Percentiles rank a stretch among this genome's conserved stretches.
Conservation (phyloP, 306 rosid genomes). For the Corylus americana region DNA sequence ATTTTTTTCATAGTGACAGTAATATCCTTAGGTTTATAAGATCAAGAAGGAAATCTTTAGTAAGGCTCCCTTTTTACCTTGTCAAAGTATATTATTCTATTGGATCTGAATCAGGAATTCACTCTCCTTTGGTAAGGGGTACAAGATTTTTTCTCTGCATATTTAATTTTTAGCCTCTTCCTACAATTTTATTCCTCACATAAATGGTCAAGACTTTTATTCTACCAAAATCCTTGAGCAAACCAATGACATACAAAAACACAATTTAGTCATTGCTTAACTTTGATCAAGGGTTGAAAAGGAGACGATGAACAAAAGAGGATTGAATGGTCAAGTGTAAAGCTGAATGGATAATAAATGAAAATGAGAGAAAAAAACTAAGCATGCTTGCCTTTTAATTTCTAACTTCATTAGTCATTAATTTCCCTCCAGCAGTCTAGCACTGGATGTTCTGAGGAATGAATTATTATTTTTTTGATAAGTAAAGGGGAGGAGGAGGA, state of each 20-base stretch:
- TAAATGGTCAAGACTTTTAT: too few species aligned
- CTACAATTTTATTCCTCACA: too few species aligned
- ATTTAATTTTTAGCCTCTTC: not conserved
- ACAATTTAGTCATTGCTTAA: not conserved
- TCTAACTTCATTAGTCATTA: not conserved
- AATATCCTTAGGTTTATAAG: not conserved
- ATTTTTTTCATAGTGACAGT: not conserved
- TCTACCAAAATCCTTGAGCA: too few species aligned
- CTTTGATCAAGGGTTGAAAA: not conserved
- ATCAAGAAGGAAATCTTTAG: not conserved
- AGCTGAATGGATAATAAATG: not conserved
- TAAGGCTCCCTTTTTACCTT: too few species aligned
- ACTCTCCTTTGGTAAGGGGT: not conserved
- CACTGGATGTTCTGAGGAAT: not conserved
- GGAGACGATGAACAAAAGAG: not conserved
- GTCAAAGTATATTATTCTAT: too few species aligned
- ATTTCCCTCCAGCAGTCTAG: not conserved
- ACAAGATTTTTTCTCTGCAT: too few species aligned
- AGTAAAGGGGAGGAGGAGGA: not conserved
- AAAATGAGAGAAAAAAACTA: not conserved
- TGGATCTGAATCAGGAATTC: not conserved
- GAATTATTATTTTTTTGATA: not conserved
- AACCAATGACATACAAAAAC: too few species aligned
- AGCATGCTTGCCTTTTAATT: not conserved
- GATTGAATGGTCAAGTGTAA: not conserved